phyloP scores from a whole-genome alignment of 23 red algal species.

The Cyanidioschyzon merolae region DNA sequence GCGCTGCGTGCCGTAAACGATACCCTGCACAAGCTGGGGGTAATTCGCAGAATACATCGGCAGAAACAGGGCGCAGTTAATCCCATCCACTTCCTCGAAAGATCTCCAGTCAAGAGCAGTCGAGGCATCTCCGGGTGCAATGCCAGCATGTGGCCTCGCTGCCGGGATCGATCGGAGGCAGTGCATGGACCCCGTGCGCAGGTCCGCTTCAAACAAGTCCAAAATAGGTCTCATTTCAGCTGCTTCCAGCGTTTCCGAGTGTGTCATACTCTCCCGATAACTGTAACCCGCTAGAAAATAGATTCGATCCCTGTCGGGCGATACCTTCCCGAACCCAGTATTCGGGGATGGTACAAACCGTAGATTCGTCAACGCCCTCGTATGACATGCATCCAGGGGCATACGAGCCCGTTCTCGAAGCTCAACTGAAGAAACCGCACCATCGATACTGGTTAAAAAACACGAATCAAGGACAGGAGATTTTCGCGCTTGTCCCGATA shows the following conservation, averaged over 20 bases:
- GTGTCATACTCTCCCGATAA: background rate
- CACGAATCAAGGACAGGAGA: background rate
- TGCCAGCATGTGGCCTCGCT: background rate
- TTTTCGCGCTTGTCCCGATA: no score
- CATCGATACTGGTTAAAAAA: background rate
- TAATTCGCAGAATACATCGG: background rate
- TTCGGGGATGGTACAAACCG: background rate
- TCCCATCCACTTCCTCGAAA: background rate
- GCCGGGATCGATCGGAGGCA: background rate
- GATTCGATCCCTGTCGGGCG: background rate
- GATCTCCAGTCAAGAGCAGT: background rate
- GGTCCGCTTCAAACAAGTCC: background rate
- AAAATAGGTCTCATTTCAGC: background rate
- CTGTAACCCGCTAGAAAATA: constrained; percentile 8
- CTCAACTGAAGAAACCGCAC: background rate
- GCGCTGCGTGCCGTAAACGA: constrained; percentile 6
- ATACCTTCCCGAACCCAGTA: background rate
- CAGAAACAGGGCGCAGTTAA: constrained; percentile 15
- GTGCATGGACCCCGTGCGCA: background rate
- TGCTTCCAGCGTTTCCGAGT: background rate
- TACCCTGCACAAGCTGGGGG: background rate
- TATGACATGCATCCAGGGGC: background rate
- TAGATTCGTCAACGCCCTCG: background rate
- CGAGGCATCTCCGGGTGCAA: background rate
- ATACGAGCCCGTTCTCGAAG: background rate